These are phyloP conservation scores for Beauveria varroae DNA, from an alignment of 2,329 filamentous ascomycete species.

Conservation along the genomic window DNA sequence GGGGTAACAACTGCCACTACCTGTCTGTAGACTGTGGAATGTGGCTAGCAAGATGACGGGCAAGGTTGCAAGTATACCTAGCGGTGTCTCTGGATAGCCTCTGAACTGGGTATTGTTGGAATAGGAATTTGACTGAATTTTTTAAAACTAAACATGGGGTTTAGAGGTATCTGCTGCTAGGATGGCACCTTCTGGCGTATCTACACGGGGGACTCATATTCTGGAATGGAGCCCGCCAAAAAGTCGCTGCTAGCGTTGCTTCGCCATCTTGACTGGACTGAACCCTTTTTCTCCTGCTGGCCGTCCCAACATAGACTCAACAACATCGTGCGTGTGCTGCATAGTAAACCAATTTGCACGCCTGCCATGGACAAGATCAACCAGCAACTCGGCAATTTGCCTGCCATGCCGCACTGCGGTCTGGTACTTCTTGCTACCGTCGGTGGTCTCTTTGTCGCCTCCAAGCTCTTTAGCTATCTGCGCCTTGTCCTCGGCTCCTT, in stretches of 20 bases:
- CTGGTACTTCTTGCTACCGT: conserved; percentile 43
- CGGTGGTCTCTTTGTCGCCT: conserved; percentile 52
- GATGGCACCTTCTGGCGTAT: no score
- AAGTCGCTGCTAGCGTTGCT: background rate
- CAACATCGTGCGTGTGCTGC: background rate
- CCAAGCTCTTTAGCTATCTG: conserved; percentile 50
- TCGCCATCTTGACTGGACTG: background rate
- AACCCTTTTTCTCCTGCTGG: background rate
- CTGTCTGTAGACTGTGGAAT: background rate
- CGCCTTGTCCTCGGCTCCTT: conserved; percentile 61
- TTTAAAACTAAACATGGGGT: no score
- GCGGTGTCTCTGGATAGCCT: no score
- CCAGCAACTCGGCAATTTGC: conserved; percentile 23
- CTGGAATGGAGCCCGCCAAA: background rate
- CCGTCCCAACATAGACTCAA: background rate
- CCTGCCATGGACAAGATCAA: conserved; percentile 17
- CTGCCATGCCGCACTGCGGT: conserved; percentile 34
- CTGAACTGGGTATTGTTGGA: no score
- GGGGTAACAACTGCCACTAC: background rate
- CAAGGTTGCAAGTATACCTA: no score
- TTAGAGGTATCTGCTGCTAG: no score
- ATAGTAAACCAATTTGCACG: background rate
- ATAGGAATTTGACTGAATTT: no score
- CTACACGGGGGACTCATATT: no score
- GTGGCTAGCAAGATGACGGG: no score